Evolutionary conservation across 208 protist species (phyloP), one percentile per base, ranked within the genome.

Genomic region (Zelonia costaricensis): DNA sequence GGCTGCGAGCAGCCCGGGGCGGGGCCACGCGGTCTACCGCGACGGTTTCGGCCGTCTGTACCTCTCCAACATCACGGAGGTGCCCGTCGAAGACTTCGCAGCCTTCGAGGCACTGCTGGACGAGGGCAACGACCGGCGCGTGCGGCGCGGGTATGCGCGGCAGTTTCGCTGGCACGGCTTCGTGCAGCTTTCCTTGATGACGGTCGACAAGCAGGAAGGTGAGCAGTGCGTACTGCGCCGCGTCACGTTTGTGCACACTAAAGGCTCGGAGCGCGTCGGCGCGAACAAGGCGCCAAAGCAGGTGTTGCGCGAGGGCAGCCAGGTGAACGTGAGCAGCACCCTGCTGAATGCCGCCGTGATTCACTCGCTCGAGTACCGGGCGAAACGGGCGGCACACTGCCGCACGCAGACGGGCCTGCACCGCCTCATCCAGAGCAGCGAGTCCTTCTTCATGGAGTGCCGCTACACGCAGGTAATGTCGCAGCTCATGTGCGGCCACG

Each of bases 381-480:
- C 62, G 40, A 84, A 90, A 62, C 74, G 81, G 12, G 56, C 57
- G 16, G 56, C 38, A 2, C 43, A 62, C 4, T 70, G 70, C 18
- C 62, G 49, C 43, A 82, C 76, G 16, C 73, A 83, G 39, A 81
- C 80, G 40, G 68, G 74, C 43, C 74, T 84, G 51, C 81, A 84
- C 65, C 49, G 74, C n/a, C 75, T 97, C 48, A 88, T 94, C 52
- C 57, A 74, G n/a, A 69, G 71, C 33, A 93, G 85, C 69, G 74
- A 94, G 69, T 92, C 86, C 6, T 92, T 97, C 63, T 97, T 97
- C 52, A 95, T 93, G 88, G 87, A 93, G 69, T 94, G 88, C 63
- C 79, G 89, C 36, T 92, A 95, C 74, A 93, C 91, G 23, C 84
- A 92, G 58, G 61, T 97, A 13, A 91, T 97, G 86, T 84, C 91